phyloP scores from a whole-genome alignment of 805 yeast species.

The Yarrowia bubula region DNA sequence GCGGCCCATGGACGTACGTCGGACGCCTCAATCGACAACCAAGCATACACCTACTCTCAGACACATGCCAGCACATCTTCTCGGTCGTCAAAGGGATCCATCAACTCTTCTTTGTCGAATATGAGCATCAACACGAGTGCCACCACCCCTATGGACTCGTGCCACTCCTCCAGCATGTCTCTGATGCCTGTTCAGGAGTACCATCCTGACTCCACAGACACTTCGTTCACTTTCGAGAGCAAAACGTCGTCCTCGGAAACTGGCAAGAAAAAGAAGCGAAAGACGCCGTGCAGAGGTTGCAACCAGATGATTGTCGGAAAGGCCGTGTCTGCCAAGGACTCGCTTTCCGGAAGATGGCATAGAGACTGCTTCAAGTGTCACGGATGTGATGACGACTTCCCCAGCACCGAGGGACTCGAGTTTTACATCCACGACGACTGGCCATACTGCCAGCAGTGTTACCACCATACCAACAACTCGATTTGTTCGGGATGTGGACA shows the following conservation, averaged over 20 bases:
- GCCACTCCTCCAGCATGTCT: not conserved
- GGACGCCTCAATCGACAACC: not conserved
- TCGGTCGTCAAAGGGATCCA: conserved; percentile 5
- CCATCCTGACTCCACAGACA: not conserved
- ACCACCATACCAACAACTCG: conserved; percentile 72
- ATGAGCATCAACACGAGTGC: conserved; percentile 16
- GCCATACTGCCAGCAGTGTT: conserved; percentile 80
- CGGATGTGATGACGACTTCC: conserved; percentile 54
- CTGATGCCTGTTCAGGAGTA: conserved; percentile 18
- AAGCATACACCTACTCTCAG: not conserved
- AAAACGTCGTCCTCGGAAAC: not conserved
- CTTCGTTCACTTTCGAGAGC: conserved; percentile 15
- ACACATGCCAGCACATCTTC: not conserved
- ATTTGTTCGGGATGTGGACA: conserved; percentile 65
- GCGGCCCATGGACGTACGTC: not conserved
- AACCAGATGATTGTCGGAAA: conserved; percentile 53
- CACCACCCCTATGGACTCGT: conserved; percentile 23
- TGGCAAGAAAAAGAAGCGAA: conserved; percentile 2
- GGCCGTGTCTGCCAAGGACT: conserved; percentile 79
- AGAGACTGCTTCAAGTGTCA: conserved; percentile 77
- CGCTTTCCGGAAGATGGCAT: conserved; percentile 86
- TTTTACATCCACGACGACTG: conserved; percentile 69
- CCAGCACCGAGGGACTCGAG: conserved; percentile 33
- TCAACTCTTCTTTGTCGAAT: not conserved
- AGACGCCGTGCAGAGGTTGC: conserved; percentile 66